Conservation (phyloP, 805 yeast genomes). For the Pichia paraexigua region DNA sequence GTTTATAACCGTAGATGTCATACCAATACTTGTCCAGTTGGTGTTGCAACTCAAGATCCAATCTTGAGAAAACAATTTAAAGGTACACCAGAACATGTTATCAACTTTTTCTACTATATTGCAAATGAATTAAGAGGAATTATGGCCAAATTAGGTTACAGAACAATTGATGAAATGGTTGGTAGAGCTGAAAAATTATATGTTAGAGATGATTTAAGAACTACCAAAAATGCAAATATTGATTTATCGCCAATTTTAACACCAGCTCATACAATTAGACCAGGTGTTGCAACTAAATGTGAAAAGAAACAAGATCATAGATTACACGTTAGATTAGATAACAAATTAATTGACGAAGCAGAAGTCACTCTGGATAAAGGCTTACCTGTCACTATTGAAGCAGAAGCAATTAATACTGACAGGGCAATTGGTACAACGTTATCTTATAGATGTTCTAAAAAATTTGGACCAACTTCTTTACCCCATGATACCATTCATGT, state of each 20-base stretch:
- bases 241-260: slow-evolving; percentile 91
- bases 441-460: slow-evolving; percentile 88
- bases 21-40: slow-evolving; percentile 92
- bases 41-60: slow-evolving; percentile 98
- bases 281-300: slow-evolving; percentile 92
- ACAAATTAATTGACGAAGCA: slow-evolving; percentile 92
- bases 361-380: slow-evolving; percentile 94
- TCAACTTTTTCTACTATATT: slow-evolving; percentile 92
- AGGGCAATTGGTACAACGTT: slow-evolving; percentile 93
- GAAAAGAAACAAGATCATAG: slow-evolving; percentile 91
- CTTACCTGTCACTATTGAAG: slow-evolving; percentile 90
- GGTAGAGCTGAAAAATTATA: slow-evolving; percentile 89
- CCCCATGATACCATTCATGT: slow-evolving; percentile 97
- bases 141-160: slow-evolving; percentile 93
- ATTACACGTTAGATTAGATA: slow-evolving; percentile 87
- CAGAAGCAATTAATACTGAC: slow-evolving; percentile 90
- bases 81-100: slow-evolving; percentile 98
- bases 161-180: slow-evolving; percentile 96
- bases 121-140: slow-evolving; percentile 85
- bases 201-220: slow-evolving; percentile 78
- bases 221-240: slow-evolving; percentile 82
- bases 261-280: slow-evolving; percentile 93
- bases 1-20: slow-evolving; percentile 95
- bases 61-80: slow-evolving; percentile 81
- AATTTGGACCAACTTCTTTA: slow-evolving; percentile 85